phyloP scores from a whole-genome alignment of 495 filamentous ascomycete species.

The Sporormia fimetaria region DNA sequence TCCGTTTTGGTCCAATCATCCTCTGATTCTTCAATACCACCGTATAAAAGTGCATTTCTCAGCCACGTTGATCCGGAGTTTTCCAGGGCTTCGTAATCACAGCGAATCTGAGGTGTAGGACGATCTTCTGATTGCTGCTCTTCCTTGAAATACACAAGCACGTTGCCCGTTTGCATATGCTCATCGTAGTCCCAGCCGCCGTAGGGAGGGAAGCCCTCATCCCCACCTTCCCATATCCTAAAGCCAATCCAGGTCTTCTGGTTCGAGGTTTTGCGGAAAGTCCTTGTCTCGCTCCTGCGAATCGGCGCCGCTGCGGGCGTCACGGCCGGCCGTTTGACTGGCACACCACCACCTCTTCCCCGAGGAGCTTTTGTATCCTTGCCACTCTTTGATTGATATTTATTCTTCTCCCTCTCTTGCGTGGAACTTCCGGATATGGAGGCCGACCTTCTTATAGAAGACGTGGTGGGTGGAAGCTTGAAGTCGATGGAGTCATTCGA shows the following conservation, averaged over 20 bases:
- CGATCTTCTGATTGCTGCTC: slow-evolving; percentile 22
- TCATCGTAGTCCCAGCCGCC: slow-evolving; percentile 25
- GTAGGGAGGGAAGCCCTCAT: slow-evolving; percentile 17
- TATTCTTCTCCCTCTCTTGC: slow-evolving; percentile 16
- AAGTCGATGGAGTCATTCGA: slow-evolving; percentile 10
- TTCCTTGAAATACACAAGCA: slow-evolving; percentile 28
- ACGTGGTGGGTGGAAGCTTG: slow-evolving; percentile 7
- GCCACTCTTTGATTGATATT: slow-evolving; percentile 20
- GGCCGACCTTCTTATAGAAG: slow-evolving; percentile 8
- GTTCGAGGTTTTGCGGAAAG: slow-evolving; percentile 2
- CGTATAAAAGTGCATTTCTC: slow-evolving; percentile 20
- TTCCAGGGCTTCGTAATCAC: slow-evolving; percentile 20
- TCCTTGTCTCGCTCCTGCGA: slow-evolving; percentile 9
- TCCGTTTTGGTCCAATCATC: slow-evolving; percentile 15
- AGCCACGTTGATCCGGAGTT: slow-evolving; percentile 24
- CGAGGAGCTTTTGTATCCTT: slow-evolving; percentile 25
- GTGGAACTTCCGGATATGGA: slow-evolving; percentile 13
- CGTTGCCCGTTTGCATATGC: slow-evolving; percentile 26
- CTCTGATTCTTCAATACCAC: slow-evolving; percentile 19
- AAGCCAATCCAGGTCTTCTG: slow-evolving; percentile 24
- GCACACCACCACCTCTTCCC: slow-evolving; percentile 26
- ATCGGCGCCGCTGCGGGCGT: slow-evolving; percentile 9
- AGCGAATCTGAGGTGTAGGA: slow-evolving; percentile 20
- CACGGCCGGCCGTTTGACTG: slow-evolving; percentile 10
- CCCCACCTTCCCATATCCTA: slow-evolving; percentile 24